Evolutionary conservation across 352 stramenopile genomes (phyloP).

Genomic region (Phytophthora aleatoria): DNA sequence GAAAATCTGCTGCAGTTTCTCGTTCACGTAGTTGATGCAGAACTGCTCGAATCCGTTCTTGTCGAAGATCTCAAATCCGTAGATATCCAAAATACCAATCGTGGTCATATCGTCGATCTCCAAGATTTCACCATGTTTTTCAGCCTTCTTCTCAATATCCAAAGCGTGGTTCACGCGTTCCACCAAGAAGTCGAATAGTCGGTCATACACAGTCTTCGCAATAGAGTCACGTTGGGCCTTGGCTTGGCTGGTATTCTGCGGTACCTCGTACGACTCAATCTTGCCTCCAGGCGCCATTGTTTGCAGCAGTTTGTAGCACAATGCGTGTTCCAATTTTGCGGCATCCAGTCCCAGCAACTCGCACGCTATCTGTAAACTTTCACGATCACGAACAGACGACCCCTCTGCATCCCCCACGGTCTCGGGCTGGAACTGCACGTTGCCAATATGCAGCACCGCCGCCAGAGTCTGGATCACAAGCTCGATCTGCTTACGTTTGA

Average conservation of each 20-base stretch:
- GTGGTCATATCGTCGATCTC: conserved; percentile 78
- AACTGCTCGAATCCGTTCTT: conserved; percentile 96
- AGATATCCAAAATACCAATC: conserved; percentile 96
- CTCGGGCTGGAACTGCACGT: conserved; percentile 68
- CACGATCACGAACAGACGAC: conserved; percentile 49
- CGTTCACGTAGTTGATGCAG: conserved; percentile 96
- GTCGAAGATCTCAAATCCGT: conserved; percentile 96
- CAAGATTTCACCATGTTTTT: conserved; percentile 79
- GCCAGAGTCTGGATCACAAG: conserved; percentile 86
- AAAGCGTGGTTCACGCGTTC: conserved; percentile 88
- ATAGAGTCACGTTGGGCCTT: conserved; percentile 94
- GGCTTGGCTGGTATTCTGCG: conserved; percentile 88
- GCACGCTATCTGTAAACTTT: conserved; percentile 69
- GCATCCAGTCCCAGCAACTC: conserved; percentile 72
- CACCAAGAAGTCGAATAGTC: conserved; percentile 97
- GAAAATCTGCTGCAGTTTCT: conserved; percentile 94
- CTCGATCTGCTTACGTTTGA: conserved; percentile 90
- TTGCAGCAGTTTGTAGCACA: conserved; percentile 88
- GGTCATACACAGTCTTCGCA: conserved; percentile 96
- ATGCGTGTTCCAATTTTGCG: conserved; percentile 60
- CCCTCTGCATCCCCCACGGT: conserved; percentile 78
- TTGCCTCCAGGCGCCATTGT: conserved; percentile 86
- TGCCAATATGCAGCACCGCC: conserved; percentile 81
- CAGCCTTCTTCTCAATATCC: conserved; percentile 83
- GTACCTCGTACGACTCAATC: conserved; percentile 88